Evolutionary conservation across 2,329 filamentous ascomycete species (phyloP).

Genomic region (Fusarium sp.): DNA sequence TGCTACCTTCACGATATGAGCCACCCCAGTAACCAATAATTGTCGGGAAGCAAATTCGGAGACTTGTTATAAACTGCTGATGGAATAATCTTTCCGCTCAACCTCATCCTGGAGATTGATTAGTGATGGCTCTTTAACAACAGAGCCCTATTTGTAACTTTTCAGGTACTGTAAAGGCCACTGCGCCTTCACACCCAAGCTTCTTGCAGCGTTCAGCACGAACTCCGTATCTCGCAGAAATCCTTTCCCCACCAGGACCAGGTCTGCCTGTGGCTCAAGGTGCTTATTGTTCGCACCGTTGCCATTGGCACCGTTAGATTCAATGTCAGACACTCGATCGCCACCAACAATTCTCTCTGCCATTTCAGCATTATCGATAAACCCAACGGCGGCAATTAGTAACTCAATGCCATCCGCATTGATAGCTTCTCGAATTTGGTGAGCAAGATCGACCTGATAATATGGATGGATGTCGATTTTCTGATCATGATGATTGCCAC

Average conservation of each 20-base stretch:
- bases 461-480: conserved; percentile 71
- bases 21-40: too few species aligned
- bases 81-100: too few species aligned
- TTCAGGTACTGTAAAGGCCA: conserved; percentile 76
- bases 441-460: conserved; percentile 81
- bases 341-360: conserved; percentile 58
- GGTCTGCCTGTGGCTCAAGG: conserved; percentile 67
- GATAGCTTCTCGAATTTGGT: conserved; percentile 76
- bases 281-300: conserved; percentile 59
- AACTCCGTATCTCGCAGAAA: conserved; percentile 87
- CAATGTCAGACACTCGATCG: rapidly evolving
- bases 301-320: not conserved
- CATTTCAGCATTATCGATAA: conserved; percentile 76
- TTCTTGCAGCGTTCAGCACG: conserved; percentile 78
- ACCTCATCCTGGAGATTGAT: too few species aligned
- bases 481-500: conserved; percentile 75
- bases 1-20: too few species aligned
- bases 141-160: not conserved
- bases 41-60: too few species aligned
- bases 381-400: conserved; percentile 79
- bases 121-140: too few species aligned
- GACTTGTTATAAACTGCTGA: too few species aligned
- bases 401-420: conserved; percentile 62
- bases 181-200: conserved; percentile 76
- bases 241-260: conserved; percentile 78